A percentile compares a stretch with the other conserved stretches of the same genome.
These are phyloP conservation scores for Lenzites betulinus DNA, from an alignment of 768 basidiomycete species.

Conservation along the genomic window DNA sequence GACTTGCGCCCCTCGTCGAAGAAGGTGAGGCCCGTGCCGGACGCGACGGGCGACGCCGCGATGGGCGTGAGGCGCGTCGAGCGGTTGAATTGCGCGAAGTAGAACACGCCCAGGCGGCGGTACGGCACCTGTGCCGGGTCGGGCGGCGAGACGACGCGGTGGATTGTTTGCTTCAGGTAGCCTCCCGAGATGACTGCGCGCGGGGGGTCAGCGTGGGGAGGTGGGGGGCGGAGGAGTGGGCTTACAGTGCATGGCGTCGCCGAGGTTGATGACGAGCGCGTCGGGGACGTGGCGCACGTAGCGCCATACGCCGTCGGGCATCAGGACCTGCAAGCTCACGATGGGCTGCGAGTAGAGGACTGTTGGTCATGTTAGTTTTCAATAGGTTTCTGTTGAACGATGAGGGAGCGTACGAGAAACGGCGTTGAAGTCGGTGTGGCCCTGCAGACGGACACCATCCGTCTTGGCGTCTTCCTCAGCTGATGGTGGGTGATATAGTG, in stretches of 20 bases:
- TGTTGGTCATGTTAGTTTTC: background rate
- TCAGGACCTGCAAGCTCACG: constrained; percentile 13
- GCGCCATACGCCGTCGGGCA: constrained; percentile 15
- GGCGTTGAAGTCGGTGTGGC: constrained; percentile 15
- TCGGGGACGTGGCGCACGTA: constrained; percentile 14
- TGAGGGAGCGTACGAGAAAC: background rate
- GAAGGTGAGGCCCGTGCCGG: constrained; percentile 11
- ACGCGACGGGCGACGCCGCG: constrained; percentile 9
- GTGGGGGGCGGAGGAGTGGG: background rate
- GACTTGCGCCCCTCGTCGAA: constrained; percentile 8
- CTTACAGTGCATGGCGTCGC: constrained; percentile 16
- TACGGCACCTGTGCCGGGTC: constrained; percentile 10
- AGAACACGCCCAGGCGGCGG: constrained; percentile 15
- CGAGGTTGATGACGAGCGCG: constrained; percentile 18
- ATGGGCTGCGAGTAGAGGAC: constrained; percentile 18
- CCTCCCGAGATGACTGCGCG: constrained; percentile 12
- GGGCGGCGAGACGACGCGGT: constrained; percentile 13
- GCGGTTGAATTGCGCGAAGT: constrained; percentile 17
- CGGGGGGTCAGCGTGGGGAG: background rate
- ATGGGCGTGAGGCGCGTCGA: constrained; percentile 16
- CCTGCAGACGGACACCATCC: constrained; percentile 13
- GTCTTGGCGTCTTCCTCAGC: constrained; percentile 10
- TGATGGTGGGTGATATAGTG: constrained; percentile 11
- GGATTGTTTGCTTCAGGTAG: constrained; percentile 14
- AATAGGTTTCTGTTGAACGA: background rate